Conservation (phyloP, 257 asterid species). For the Solanum arcanum region DNA sequence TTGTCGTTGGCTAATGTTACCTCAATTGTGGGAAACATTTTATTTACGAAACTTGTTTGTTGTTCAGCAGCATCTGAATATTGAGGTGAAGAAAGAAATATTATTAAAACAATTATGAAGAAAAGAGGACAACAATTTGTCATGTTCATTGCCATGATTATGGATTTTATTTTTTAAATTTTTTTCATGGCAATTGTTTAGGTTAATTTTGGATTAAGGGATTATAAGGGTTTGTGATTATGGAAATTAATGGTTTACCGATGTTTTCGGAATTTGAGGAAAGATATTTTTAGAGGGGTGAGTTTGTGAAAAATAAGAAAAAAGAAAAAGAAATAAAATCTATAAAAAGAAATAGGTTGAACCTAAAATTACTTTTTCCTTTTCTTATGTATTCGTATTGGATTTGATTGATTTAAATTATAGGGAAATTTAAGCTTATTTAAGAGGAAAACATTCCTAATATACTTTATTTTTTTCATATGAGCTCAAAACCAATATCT, state of each 20-base stretch:
- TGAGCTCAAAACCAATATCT: neutral
- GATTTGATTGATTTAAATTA: too few species aligned
- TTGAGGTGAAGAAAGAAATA: neutral
- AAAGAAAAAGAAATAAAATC: neutral
- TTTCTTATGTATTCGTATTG: neutral
- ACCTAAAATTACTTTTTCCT: neutral
- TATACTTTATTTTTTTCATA: neutral
- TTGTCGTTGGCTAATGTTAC: slow-evolving; percentile 10
- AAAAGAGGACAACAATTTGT: neutral
- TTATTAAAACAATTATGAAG: neutral
- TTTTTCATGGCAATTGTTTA: neutral
- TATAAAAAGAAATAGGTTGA: too few species aligned
- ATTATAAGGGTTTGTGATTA: neutral
- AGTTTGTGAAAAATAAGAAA: neutral
- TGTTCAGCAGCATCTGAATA: neutral
- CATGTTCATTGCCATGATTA: neutral
- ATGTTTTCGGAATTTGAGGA: neutral
- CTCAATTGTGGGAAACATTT: slow-evolving; percentile 2
- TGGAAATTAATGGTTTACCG: neutral
- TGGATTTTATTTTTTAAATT: neutral
- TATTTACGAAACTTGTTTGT: neutral
- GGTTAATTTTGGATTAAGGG: neutral
- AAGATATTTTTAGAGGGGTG: neutral
- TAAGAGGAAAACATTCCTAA: neutral
- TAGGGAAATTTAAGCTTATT: neutral